phyloP scores from a whole-genome alignment of 768 basidiomycete species.

The Tephrocybe sp. region DNA sequence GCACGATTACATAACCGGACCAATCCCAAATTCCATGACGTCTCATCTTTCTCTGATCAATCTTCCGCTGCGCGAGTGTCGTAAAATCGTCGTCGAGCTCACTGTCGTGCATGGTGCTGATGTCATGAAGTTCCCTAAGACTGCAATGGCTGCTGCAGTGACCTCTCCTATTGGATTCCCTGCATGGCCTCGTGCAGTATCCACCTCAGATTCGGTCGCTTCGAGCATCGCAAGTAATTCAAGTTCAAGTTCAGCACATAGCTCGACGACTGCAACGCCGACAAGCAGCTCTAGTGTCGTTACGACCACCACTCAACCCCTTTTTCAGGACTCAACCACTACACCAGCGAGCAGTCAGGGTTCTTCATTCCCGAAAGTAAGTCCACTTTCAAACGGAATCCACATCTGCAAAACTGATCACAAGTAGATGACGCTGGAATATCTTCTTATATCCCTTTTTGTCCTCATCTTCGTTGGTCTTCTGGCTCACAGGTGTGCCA shows the following conservation, averaged over 20 bases:
- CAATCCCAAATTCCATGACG: too few species aligned
- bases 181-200: too few species aligned
- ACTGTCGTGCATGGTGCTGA: too few species aligned
- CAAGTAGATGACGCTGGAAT: slow-evolving; percentile 27
- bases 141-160: too few species aligned
- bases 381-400: background rate
- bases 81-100: too few species aligned
- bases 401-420: background rate
- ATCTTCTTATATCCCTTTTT: slow-evolving; percentile 24
- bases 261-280: slow-evolving; percentile 4
- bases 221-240: background rate
- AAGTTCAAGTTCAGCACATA: background rate
- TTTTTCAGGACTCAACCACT: slow-evolving; percentile 23
- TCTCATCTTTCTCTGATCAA: too few species aligned
- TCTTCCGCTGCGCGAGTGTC: too few species aligned
- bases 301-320: slow-evolving; percentile 16
- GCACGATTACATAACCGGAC: too few species aligned
- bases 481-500: slow-evolving; percentile 21
- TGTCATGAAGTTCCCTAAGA: too few species aligned
- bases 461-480: slow-evolving; percentile 20
- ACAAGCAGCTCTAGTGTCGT: background rate
- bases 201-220: too few species aligned
- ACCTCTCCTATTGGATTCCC: too few species aligned
- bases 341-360: slow-evolving; percentile 6
- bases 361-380: slow-evolving; percentile 23